phyloP scores from a whole-genome alignment of 2,329 filamentous ascomycete genomes.

The Emergomyces orientalis region DNA sequence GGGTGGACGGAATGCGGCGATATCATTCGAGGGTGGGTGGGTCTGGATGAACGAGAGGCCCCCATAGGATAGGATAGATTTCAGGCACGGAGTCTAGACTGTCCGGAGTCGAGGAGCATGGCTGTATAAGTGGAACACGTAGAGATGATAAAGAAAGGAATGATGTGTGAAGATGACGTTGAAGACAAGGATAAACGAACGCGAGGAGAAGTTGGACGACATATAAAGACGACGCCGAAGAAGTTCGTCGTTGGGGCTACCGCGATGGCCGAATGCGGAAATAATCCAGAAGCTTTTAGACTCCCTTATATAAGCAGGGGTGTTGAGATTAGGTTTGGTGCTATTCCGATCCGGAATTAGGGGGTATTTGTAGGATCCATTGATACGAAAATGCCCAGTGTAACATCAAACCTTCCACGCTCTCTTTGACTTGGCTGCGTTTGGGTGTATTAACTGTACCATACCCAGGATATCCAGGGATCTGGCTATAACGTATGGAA shows the following conservation, averaged over 20 bases:
- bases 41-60: background rate
- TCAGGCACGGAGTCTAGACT: background rate
- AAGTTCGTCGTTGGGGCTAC: background rate
- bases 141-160: background rate
- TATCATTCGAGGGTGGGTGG: background rate
- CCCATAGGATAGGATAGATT: background rate
- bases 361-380: background rate
- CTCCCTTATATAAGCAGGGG: background rate
- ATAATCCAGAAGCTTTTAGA: constrained; percentile 3
- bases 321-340: constrained; percentile 2
- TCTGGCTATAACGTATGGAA: background rate
- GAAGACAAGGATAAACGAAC: background rate
- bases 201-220: background rate
- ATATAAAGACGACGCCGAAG: background rate
- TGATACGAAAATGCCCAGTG: background rate
- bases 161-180: background rate
- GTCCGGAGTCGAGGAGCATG: background rate
- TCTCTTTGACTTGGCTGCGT: background rate
- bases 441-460: no score
- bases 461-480: no score
- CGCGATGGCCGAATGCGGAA: background rate
- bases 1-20: constrained; percentile 1
- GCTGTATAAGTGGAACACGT: background rate
- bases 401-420: background rate
- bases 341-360: background rate